A percentile compares a stretch with the other conserved stretches of the same genome.
Conservation (phyloP, 345 rosid species). For the Melaleuca alternifolia region DNA sequence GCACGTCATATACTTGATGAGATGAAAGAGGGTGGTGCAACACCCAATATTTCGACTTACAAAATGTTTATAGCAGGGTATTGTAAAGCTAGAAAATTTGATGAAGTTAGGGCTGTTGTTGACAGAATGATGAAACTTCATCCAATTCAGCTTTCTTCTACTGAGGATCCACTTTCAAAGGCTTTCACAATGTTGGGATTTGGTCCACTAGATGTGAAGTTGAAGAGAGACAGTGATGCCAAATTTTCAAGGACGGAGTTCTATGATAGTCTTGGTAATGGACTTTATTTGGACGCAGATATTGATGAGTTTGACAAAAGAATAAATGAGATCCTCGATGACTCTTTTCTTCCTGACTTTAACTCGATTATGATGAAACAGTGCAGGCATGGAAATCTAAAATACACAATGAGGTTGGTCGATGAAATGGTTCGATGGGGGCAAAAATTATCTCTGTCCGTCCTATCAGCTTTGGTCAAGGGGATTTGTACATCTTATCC, state of each 20-base stretch:
- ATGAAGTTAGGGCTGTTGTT: constrained; percentile 39
- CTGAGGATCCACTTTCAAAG: constrained; percentile 48
- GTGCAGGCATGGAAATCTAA: constrained; percentile 28
- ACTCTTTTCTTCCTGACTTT: constrained; percentile 44
- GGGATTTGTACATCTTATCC: constrained; percentile 31
- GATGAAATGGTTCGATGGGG: constrained; percentile 66
- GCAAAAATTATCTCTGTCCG: constrained; percentile 39
- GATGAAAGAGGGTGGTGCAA: constrained; percentile 35
- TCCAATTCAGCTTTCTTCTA: constrained; percentile 29
- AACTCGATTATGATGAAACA: constrained; percentile 30
- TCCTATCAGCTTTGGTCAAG: constrained; percentile 31
- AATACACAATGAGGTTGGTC: constrained; percentile 24
- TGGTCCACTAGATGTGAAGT: constrained; percentile 40
- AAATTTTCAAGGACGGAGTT: constrained; percentile 52
- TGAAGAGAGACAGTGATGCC: constrained; percentile 60
- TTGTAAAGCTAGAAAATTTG: constrained; percentile 64
- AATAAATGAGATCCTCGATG: constrained; percentile 30
- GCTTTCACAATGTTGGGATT: constrained; percentile 53
- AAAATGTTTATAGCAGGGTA: constrained; percentile 55
- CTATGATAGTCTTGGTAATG: constrained; percentile 74
- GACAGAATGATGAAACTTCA: constrained; percentile 41
- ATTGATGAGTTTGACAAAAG: constrained; percentile 45
- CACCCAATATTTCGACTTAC: constrained; percentile 32
- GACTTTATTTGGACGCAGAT: constrained; percentile 64
- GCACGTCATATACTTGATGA: constrained; percentile 39